phyloP scores from a whole-genome alignment of 179 eudicot species.

The Camellia oleifera region DNA sequence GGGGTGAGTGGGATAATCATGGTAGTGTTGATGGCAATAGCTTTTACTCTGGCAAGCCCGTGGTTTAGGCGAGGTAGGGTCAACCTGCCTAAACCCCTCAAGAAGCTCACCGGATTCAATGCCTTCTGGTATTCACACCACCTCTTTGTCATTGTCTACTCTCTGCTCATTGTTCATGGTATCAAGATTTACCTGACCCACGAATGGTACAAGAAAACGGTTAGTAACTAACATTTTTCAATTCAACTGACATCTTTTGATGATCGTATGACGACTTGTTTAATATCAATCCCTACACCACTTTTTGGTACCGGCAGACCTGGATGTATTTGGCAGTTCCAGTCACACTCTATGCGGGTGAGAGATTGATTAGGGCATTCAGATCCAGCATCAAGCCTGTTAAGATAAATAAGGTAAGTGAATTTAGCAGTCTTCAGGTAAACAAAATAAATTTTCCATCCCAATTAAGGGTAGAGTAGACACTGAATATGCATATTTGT shows the following conservation, averaged over 20 bases:
- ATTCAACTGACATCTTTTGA: neutral
- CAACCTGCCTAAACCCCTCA: constrained; percentile 37
- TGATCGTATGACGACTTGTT: neutral
- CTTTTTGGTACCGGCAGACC: constrained; percentile 32
- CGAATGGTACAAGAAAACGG: constrained; percentile 51
- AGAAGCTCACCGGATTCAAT: constrained; percentile 53
- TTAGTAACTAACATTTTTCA: constrained; percentile 12
- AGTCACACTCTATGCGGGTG: constrained; percentile 37
- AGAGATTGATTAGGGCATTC: constrained; percentile 46
- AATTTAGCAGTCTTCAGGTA: neutral
- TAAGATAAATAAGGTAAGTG: constrained; percentile 40
- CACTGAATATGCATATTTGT: neutral
- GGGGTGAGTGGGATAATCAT: constrained; percentile 55
- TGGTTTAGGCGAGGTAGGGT: constrained; percentile 41
- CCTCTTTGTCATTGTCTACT: constrained; percentile 47
- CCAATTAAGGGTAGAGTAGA: neutral
- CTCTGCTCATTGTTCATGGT: constrained; percentile 46
- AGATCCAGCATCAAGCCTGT: constrained; percentile 53
- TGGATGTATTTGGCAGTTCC: constrained; percentile 63
- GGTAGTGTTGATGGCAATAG: constrained; percentile 52
- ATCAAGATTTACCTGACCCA: constrained; percentile 42
- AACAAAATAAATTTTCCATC: neutral
- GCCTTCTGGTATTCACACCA: constrained; percentile 68
- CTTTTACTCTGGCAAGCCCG: constrained; percentile 48
- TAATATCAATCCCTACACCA: neutral